Base-by-base conservation (phyloP, 345 rosid genomes). In the Abelmoschus esculentus region DNA sequence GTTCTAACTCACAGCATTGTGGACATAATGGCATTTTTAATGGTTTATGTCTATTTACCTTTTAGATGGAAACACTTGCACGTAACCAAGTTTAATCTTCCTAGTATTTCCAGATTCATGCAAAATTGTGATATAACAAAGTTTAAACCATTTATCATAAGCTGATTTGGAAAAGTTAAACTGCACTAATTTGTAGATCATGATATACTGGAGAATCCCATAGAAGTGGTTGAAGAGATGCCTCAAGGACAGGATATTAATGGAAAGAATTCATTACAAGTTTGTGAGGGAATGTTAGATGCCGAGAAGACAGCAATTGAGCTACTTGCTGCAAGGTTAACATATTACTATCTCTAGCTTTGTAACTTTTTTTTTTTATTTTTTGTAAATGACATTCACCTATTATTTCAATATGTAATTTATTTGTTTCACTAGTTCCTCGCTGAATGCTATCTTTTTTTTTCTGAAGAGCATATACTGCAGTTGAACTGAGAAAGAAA, bases 401-500 rank as follows among this genome's bases (percentile, higher is more conserved):
- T 14, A 11, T 7, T 66, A 28, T 15, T 42, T 66, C 19, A 15
- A 9, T n/a, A 46, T 31, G 63, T 53, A 26, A 29, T 22, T 55
- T 31, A 44, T 42, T 17, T 34, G 12, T n/a, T 52, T 49, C 18
- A 42, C 28, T 57, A 46, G 26, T 31, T 62, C 50, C 36, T 72
- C n/a, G 14, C 19, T 12, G 42, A 6, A 60, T 46, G 22, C 42
- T 8, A 13, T 29, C 14, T 38, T 34, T 4, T 2, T 2, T 67
- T 73, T 70, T 64, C 64, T 68, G 58, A 64, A 93, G 96, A 82
- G 90, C 96, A 72, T 88, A 66, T 79, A 80, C 97, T 44, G 84
- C 86, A 13, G 82, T 67, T 32, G 91, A 91, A 76, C 80, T 93
- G 75, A 83, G 80, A 80, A 93, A 89, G 87, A 93, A 93, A 75